Percentiles rank a stretch among this genome's conserved stretches.
phyloP scores from a whole-genome alignment of 2,329 filamentous ascomycete species.

The Nemania abortiva region DNA sequence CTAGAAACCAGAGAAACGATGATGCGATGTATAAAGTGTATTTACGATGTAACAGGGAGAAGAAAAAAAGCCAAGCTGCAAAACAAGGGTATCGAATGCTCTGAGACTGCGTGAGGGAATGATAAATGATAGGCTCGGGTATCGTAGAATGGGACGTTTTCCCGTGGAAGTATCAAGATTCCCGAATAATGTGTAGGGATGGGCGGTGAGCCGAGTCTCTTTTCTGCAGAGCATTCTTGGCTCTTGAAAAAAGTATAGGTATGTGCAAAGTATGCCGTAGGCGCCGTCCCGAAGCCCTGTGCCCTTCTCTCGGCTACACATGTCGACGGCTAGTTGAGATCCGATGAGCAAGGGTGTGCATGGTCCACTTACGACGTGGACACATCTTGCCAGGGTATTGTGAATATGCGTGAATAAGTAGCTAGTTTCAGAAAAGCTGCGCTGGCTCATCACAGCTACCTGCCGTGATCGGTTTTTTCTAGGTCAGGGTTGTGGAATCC shows the following conservation, averaged over 20 bases:
- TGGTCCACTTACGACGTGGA: constrained; percentile 28
- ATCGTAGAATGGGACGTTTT: not conserved
- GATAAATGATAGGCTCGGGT: constrained; percentile 11
- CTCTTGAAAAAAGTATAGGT: not conserved
- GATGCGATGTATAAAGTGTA: constrained; percentile 12
- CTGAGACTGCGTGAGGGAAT: constrained; percentile 19
- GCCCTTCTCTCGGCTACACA: not conserved
- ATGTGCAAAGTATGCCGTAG: not conserved
- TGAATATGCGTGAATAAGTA: not conserved
- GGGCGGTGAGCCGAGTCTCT: not conserved
- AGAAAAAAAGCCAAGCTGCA: constrained; percentile 4
- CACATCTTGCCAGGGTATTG: constrained; percentile 8
- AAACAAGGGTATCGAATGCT: constrained; percentile 38
- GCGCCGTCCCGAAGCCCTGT: not conserved
- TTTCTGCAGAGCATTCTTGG: not conserved
- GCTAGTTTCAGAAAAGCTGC: constrained; percentile 1
- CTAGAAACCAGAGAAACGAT: not conserved
- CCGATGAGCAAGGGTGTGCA: constrained; percentile 6
- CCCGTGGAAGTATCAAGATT: not conserved
- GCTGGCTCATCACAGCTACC: constrained; percentile 16
- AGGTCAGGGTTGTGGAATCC: not conserved
- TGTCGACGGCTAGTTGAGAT: not conserved
- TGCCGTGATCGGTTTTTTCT: not conserved
- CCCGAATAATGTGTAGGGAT: constrained; percentile 1
- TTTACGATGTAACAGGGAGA: constrained; percentile 12